A percentile compares a stretch with the other conserved stretches of the same genome.
phyloP scores from a whole-genome alignment of 2,329 filamentous ascomycete genomes.

The Sporothrix phasma region DNA sequence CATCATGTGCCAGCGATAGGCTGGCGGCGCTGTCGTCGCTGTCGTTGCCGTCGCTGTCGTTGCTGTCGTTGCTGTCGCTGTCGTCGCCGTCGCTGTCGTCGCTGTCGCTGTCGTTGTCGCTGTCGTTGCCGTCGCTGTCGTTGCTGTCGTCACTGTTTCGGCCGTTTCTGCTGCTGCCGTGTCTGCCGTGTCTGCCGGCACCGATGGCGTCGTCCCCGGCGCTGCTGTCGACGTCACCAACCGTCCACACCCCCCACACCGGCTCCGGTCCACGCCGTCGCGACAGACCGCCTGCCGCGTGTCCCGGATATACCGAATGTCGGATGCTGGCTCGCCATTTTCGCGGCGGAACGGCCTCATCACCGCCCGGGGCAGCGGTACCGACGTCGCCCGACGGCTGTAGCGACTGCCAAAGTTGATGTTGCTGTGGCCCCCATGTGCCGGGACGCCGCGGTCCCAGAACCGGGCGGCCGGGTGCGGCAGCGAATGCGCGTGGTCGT shows the following conservation, averaged over 20 bases:
- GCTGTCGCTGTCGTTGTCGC: not conserved
- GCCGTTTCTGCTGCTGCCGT: too few relatives aligned
- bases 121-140: not conserved
- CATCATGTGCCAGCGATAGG: slow-evolving; percentile 1
- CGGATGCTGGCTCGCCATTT: slow-evolving; percentile 15
- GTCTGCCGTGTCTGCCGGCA: not conserved
- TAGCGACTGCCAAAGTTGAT: not conserved
- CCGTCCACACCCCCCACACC: slow-evolving; percentile 11
- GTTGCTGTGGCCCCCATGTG: not conserved
- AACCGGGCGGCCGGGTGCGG: not conserved
- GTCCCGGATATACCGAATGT: not conserved
- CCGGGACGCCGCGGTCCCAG: not conserved
- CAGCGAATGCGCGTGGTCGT: not conserved
- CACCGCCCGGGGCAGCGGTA: slow-evolving; percentile 12
- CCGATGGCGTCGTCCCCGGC: not conserved
- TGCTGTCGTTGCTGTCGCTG: not conserved
- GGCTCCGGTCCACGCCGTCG: slow-evolving; percentile 7
- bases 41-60: not conserved
- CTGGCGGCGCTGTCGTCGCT: not conserved
- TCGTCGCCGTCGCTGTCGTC: not conserved
- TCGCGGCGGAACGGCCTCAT: slow-evolving; percentile 11
- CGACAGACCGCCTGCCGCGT: slow-evolving; percentile 12
- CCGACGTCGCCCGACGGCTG: not conserved
- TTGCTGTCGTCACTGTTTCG: too few relatives aligned
- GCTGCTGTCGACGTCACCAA: not conserved